phyloP scores from a whole-genome alignment of 2,329 filamentous ascomycete species.

The Arachnomyces sp. region DNA sequence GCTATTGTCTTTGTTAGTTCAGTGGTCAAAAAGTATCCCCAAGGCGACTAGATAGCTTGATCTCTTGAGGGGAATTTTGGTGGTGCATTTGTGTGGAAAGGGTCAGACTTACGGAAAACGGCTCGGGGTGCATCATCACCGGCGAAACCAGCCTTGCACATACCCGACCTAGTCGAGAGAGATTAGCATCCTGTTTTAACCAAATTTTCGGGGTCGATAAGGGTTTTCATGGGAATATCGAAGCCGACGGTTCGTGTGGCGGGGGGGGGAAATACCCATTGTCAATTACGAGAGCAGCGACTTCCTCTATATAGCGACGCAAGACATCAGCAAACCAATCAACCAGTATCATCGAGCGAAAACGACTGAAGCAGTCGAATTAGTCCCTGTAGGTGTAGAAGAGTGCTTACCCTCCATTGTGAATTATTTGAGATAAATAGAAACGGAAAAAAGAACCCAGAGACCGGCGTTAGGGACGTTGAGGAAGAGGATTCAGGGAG shows the following conservation, averaged over 20 bases:
- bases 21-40: slow-evolving; percentile 5
- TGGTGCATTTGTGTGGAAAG: slow-evolving; percentile 7
- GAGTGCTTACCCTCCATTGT: slow-evolving; percentile 57
- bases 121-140: slow-evolving; percentile 99
- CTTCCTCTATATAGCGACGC: slow-evolving; percentile 70
- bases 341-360: slow-evolving; percentile 11
- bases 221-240: not conserved
- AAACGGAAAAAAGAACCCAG: slow-evolving; percentile 2
- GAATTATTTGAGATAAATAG: slow-evolving; percentile 30
- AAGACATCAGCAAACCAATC: slow-evolving; percentile 36
- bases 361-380: slow-evolving; percentile 12
- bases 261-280: slow-evolving; percentile 80
- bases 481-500: not conserved
- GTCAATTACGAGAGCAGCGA: slow-evolving; percentile 99
- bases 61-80: too few species aligned
- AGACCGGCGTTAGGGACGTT: not conserved
- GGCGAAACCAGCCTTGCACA: slow-evolving; percentile 99
- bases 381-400: slow-evolving; percentile 9
- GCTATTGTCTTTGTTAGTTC: slow-evolving; percentile 47
- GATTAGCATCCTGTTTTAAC: slow-evolving; percentile 13
- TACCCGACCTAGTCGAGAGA: slow-evolving; percentile 71
- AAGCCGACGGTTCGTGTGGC: slow-evolving; percentile 14
- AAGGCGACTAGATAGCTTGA: too few species aligned
- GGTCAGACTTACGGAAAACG: slow-evolving; percentile 89
- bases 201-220: slow-evolving; percentile 8